A percentile compares a stretch with the other conserved stretches of the same genome.
These are phyloP conservation scores for Eutrema yunnanense DNA, from an alignment of 345 rosid genomes.

Conservation along the genomic window DNA sequence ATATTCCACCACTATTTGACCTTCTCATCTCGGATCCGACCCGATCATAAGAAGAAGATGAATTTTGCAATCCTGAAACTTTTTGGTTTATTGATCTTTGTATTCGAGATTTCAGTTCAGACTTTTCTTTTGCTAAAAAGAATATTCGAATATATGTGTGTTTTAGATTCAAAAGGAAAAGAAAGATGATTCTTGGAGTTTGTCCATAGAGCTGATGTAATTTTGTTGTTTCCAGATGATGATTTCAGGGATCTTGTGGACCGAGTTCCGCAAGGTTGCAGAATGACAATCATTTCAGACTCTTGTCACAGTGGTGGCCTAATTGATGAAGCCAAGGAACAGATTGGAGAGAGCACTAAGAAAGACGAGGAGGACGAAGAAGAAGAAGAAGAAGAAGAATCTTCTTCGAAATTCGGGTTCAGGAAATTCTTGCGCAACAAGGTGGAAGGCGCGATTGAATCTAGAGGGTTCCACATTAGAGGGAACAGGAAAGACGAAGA, in stretches of 20 bases:
- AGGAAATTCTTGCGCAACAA: constrained; percentile 50
- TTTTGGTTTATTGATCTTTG: background rate
- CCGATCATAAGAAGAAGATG: background rate
- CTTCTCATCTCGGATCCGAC: background rate
- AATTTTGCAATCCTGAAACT: background rate
- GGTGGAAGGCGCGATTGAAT: constrained; percentile 51
- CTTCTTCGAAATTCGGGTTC: constrained; percentile 44
- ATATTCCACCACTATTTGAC: background rate
- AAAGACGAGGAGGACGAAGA: constrained; percentile 26
- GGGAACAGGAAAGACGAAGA: constrained; percentile 32
- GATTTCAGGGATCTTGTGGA: constrained; percentile 94
- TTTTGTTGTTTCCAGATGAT: constrained; percentile 51
- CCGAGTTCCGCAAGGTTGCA: constrained; percentile 55
- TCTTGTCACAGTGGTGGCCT: constrained; percentile 97
- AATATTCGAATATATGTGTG: background rate
- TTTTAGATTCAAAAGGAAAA: background rate
- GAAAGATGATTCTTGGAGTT: background rate
- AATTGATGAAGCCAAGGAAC: constrained; percentile 86
- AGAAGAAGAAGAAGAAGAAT: constrained; percentile 19
- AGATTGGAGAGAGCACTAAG: constrained; percentile 84
- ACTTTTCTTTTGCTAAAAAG: background rate
- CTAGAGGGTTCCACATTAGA: constrained; percentile 64
- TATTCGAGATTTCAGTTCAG: background rate
- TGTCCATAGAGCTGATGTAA: background rate
- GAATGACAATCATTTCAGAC: constrained; percentile 79